Conservation (phyloP, 2,329 filamentous ascomycete genomes). For the Pseudogymnoascus sp. region DNA sequence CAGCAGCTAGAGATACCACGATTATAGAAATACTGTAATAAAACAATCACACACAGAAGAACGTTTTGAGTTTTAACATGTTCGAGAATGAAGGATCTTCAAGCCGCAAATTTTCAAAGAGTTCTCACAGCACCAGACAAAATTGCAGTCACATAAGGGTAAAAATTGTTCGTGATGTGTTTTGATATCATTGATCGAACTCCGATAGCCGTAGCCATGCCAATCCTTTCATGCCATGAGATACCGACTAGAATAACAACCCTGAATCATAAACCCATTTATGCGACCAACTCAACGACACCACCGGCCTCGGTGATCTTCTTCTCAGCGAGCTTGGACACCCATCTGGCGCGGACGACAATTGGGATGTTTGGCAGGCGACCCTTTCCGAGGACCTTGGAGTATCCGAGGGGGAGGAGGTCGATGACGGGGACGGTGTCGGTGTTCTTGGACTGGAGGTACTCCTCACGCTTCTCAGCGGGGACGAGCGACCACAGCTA, state of each 20-base stretch:
- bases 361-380: constrained; percentile 87
- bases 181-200: constrained; percentile 12
- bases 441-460: constrained; percentile 71
- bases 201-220: constrained; percentile 17
- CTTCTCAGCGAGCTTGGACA: constrained; percentile 92
- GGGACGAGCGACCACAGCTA: constrained; percentile 96
- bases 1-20: constrained; percentile 15
- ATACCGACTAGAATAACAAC: constrained; percentile 14
- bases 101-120: background rate
- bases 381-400: constrained; percentile 98
- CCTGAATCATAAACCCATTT: constrained; percentile 33
- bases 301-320: constrained; percentile 99
- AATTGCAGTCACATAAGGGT: background rate
- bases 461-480: constrained; percentile 85
- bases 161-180: constrained; percentile 11
- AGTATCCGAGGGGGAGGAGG: constrained; percentile 94
- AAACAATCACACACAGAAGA: background rate
- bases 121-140: background rate
- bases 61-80: background rate
- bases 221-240: constrained; percentile 19
- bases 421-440: constrained; percentile 97
- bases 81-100: background rate
- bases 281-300: constrained; percentile 92
- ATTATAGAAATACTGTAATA: constrained; percentile 8
- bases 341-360: constrained; percentile 90